Evolutionary conservation across 257 asterid species (phyloP).

Genomic region (Lithospermum erythrorhizon): DNA sequence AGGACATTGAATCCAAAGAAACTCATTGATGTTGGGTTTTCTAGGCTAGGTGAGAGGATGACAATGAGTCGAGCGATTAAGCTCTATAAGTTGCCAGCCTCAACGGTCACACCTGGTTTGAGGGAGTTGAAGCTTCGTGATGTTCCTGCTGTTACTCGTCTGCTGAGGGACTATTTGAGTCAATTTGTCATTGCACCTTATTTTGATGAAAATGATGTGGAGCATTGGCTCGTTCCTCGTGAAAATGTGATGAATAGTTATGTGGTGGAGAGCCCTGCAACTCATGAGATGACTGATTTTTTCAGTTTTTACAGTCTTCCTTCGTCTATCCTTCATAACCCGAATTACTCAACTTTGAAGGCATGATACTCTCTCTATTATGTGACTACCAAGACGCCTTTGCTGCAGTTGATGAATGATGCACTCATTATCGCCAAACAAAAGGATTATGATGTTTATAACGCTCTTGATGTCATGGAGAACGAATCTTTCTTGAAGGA

Average conservation of each 20-base stretch:
- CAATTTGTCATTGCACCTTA: conserved; percentile 65
- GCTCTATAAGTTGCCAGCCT: conserved; percentile 58
- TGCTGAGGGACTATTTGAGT: conserved; percentile 63
- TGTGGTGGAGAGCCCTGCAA: conserved; percentile 67
- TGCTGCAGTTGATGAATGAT: conserved; percentile 76
- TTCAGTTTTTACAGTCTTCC: conserved; percentile 83
- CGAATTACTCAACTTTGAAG: conserved; percentile 50
- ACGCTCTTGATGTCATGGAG: conserved; percentile 84
- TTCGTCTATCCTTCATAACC: conserved; percentile 70
- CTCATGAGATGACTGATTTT: conserved; percentile 70
- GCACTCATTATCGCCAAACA: conserved; percentile 73
- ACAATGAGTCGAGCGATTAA: conserved; percentile 85
- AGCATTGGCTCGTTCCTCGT: conserved; percentile 79
- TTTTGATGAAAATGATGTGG: conserved; percentile 62
- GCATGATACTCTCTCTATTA: conserved; percentile 75
- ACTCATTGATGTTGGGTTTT: conserved; percentile 85
- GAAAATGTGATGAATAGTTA: conserved; percentile 70
- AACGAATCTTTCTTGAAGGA: conserved; percentile 72
- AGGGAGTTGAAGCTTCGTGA: conserved; percentile 78
- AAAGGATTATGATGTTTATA: conserved; percentile 71
- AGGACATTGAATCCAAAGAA: conserved; percentile 78
- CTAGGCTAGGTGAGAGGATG: conserved; percentile 79
- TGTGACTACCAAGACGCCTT: conserved; percentile 58
- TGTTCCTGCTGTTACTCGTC: conserved; percentile 66
- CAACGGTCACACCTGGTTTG: conserved; percentile 56